Evolutionary conservation across 495 filamentous ascomycete genomes (phyloP), one percentile per base, ranked within the genome.

Genomic region (Cladorrhinum samala): DNA sequence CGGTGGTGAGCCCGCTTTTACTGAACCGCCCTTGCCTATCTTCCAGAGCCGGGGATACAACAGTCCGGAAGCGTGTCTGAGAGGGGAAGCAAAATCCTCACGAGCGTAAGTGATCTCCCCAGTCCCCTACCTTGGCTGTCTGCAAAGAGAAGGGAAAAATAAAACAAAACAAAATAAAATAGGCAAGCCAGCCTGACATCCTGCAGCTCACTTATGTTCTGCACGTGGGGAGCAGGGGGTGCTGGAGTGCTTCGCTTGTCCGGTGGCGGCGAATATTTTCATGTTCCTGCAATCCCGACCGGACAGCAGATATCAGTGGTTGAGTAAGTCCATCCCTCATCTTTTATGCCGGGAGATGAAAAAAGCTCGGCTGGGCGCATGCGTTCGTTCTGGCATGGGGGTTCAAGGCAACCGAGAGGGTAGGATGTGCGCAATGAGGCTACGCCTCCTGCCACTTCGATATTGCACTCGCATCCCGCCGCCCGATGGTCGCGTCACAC

Each of bases 171-270:
- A 11, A 33, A 33, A 33, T 6, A 47, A 27, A 23, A 14, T n/a
- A 23, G n/a, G 24, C n/a, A 17, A 23, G 14, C 11, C 11, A 47
- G 45, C 45, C 37, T 33, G 21, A 50, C 43, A 52, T 49, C 37
- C 41, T 46, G 25, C 50, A 87, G 83, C 39, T 72, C 75, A 20
- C 63, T 83, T 19, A 67, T 84, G 41, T 73, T 76, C 49, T 88
- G 85, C 66, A 86, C 85, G 50, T 89, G 85, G 85, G 84, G 85
- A 45, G 64, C 76, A 45, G 66, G 75, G 37, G 85, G 85, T 30
- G 84, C 82, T 14, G 69, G 70, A 19, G 73, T 69, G 45, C 60
- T 83, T 20, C 75, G 72, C 37, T 65, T 65, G 46, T 57, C 59
- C 7, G 62, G 67, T 33, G 58, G 63, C 24, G 45, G 18, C 43